Evolutionary conservation across 1,139 yeast species (phyloP).

Genomic region (Ogataea hybrid): DNA sequence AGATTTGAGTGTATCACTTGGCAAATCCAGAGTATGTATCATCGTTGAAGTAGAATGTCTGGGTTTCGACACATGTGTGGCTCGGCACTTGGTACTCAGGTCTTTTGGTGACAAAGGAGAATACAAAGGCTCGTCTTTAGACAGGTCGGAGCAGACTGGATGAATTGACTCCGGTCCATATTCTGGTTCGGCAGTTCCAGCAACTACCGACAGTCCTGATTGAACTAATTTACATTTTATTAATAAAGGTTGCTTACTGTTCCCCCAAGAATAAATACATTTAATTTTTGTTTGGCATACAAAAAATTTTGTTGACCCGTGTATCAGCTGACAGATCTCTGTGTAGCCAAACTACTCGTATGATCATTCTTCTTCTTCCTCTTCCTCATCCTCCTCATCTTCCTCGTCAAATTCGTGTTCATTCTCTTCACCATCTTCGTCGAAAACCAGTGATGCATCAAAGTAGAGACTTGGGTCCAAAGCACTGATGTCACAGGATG

Average conservation of each 20-base stretch:
- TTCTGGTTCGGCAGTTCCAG: slow-evolving; percentile 97
- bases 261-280: slow-evolving; percentile 5
- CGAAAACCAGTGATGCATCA: slow-evolving; percentile 58
- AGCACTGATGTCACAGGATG: slow-evolving; percentile 74
- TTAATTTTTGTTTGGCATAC: slow-evolving; percentile 2
- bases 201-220: slow-evolving; percentile 76
- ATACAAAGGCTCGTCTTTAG: slow-evolving; percentile 50
- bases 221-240: slow-evolving; percentile 32
- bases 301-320: slow-evolving; percentile 6
- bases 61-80: slow-evolving; percentile 92
- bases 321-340: slow-evolving; percentile 1
- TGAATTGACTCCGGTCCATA: slow-evolving; percentile 92
- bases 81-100: slow-evolving; percentile 73
- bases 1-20: slow-evolving; percentile 88
- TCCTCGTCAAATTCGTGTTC: slow-evolving; percentile 23
- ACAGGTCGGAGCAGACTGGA: slow-evolving; percentile 57
- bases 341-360: slow-evolving; percentile 6
- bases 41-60: slow-evolving; percentile 77
- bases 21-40: slow-evolving; percentile 80
- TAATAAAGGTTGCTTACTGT: slow-evolving; percentile 1
- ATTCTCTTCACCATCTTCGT: slow-evolving; percentile 36
- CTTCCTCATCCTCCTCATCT: slow-evolving; percentile 28
- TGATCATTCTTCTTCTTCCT: slow-evolving; percentile 28
- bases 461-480: slow-evolving; percentile 85
- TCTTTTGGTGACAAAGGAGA: slow-evolving; percentile 59